A percentile compares a stretch with the other conserved stretches of the same genome.
phyloP scores from a whole-genome alignment of 2,329 filamentous ascomycete genomes.

The Orbilia blumenaviensis region DNA sequence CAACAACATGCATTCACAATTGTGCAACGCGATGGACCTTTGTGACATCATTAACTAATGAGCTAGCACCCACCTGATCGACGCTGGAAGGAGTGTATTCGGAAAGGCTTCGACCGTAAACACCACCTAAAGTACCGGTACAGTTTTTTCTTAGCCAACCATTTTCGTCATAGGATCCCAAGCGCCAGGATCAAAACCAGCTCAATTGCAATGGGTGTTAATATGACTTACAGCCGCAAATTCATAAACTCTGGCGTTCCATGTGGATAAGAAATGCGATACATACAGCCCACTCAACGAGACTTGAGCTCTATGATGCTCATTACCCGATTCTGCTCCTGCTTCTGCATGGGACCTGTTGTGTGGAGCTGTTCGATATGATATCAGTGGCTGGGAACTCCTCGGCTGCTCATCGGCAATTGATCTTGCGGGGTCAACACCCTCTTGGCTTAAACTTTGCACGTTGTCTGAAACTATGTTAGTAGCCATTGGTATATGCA shows the following conservation, averaged over 20 bases:
- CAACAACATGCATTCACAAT: too few relatives aligned
- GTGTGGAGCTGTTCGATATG: background rate
- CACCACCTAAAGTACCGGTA: conserved; percentile 34
- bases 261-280: conserved; percentile 68
- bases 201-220: conserved; percentile 51
- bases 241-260: conserved; percentile 69
- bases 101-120: conserved; percentile 49
- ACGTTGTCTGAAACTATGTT: background rate
- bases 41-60: background rate
- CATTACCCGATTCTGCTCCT: background rate
- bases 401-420: conserved; percentile 2
- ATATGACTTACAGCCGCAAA: conserved; percentile 67
- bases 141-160: conserved; percentile 25
- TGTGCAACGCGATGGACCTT: background rate
- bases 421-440: conserved; percentile 6
- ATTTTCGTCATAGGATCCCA: conserved; percentile 55
- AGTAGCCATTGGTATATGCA: background rate
- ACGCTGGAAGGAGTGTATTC: conserved; percentile 20
- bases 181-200: conserved; percentile 61
- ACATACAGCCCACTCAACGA: conserved; percentile 62
- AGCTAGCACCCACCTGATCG: conserved; percentile 37
- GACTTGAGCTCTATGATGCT: conserved; percentile 6
- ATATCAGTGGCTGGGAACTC: conserved; percentile 30
- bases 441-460: conserved; percentile 4
- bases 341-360: background rate